phyloP scores from a whole-genome alignment of 495 filamentous ascomycete genomes.

The Amorphotheca resinae region DNA sequence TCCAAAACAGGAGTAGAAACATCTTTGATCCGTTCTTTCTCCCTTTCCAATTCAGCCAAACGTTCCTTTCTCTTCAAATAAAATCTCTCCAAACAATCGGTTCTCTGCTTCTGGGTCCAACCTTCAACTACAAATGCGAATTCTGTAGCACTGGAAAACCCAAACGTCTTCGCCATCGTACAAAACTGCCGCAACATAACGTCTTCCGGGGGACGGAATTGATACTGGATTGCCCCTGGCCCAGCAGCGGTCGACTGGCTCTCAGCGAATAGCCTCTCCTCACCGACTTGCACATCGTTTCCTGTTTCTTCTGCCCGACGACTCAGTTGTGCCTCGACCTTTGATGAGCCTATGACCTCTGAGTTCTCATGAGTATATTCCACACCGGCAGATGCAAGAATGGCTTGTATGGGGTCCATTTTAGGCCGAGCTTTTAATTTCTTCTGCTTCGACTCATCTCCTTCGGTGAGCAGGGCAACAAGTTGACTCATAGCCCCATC shows the following conservation, averaged over 20 bases:
- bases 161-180: conserved; percentile 71
- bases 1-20: background rate
- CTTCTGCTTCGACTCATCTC: conserved; percentile 23
- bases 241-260: conserved; percentile 21
- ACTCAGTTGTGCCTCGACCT: conserved; percentile 68
- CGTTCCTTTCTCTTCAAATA: conserved; percentile 42
- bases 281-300: conserved; percentile 32
- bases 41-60: conserved; percentile 19
- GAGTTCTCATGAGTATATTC: conserved; percentile 95
- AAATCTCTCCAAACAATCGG: conserved; percentile 70
- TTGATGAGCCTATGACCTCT: conserved; percentile 84
- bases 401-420: conserved; percentile 74
- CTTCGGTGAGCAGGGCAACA: conserved; percentile 51
- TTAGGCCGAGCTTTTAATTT: conserved; percentile 27
- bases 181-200: conserved; percentile 81
- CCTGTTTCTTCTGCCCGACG: conserved; percentile 57
- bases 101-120: conserved; percentile 78
- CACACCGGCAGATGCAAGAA: conserved; percentile 78
- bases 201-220: conserved; percentile 61
- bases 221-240: conserved; percentile 36
- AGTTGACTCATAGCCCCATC: conserved; percentile 67
- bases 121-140: conserved; percentile 91
- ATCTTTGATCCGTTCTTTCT: background rate
- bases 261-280: conserved; percentile 38
- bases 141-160: conserved; percentile 62